A percentile compares a stretch with the other conserved stretches of the same genome.
Evolutionary conservation across 2,329 filamentous ascomycete species (phyloP).

Genomic region (Claviceps pazoutovae): DNA sequence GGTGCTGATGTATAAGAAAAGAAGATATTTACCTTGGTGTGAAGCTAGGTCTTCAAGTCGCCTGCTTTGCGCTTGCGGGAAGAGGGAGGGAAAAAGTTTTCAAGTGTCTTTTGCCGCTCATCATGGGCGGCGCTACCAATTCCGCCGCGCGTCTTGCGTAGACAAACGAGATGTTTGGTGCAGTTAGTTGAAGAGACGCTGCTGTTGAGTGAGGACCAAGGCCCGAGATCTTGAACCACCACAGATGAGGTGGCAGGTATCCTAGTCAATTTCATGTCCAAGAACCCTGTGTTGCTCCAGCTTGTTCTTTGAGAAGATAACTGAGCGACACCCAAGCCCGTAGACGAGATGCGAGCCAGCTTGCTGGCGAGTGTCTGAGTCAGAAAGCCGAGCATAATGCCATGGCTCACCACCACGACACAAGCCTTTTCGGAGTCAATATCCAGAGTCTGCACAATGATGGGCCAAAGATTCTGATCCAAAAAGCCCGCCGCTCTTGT

Average conservation of each 20-base stretch:
- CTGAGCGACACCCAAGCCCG: background rate
- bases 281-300: slow-evolving; percentile 42
- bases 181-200: slow-evolving; percentile 40
- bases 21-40: slow-evolving; percentile 24
- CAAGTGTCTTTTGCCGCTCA: slow-evolving; percentile 58
- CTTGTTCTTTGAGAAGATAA: slow-evolving; percentile 6
- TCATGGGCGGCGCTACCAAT: slow-evolving; percentile 70
- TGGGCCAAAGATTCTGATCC: slow-evolving; percentile 44
- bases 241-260: background rate
- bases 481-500: slow-evolving; percentile 53
- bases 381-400: slow-evolving; percentile 61
- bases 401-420: slow-evolving; percentile 61
- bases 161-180: slow-evolving; percentile 53
- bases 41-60: background rate
- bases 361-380: slow-evolving; percentile 47
- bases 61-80: slow-evolving; percentile 5
- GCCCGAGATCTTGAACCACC: slow-evolving; percentile 9
- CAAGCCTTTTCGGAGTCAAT: slow-evolving; percentile 20
- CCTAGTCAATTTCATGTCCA: slow-evolving; percentile 19
- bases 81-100: slow-evolving; percentile 54
- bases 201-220: slow-evolving; percentile 10
- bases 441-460: slow-evolving; percentile 16
- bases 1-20: background rate
- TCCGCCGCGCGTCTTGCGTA: slow-evolving; percentile 70
- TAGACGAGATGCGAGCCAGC: slow-evolving; percentile 20